Conservation (phyloP, 2,329 filamentous ascomycete genomes). For the Penicillium aurantiogriseum region DNA sequence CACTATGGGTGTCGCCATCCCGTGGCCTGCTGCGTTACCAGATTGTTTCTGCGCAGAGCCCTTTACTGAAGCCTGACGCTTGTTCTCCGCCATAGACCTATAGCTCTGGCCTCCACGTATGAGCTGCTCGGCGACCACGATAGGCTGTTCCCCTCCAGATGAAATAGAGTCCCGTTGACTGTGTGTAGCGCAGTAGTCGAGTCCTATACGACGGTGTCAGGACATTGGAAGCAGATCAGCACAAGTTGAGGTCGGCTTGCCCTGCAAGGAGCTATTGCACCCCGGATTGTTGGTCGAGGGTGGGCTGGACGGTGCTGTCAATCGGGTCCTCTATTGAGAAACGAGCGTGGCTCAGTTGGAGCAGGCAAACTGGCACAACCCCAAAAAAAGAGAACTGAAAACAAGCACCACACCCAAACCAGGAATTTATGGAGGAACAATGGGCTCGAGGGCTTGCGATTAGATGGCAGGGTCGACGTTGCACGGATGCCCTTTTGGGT, state of each 20-base stretch:
- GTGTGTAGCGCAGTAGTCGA: slow-evolving; percentile 1
- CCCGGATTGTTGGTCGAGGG: slow-evolving; percentile 1
- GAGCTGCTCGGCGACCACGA: slow-evolving; percentile 2
- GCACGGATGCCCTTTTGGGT: slow-evolving; percentile 17
- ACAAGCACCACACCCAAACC: slow-evolving; percentile 9
- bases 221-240: slow-evolving; percentile 10
- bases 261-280: slow-evolving; percentile 3
- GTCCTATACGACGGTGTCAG: slow-evolving; percentile 5
- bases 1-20: slow-evolving; percentile 47
- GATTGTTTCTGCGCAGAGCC: slow-evolving; percentile 35
- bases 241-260: neutral
- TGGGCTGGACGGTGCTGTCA: slow-evolving; percentile 3
- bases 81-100: slow-evolving; percentile 55
- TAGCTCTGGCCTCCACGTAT: slow-evolving; percentile 3
- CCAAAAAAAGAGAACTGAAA: slow-evolving; percentile 9
- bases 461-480: slow-evolving; percentile 18
- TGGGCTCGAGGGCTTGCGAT: slow-evolving; percentile 6
- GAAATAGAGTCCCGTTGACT: neutral
- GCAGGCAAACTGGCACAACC: slow-evolving; percentile 5
- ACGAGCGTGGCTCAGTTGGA: slow-evolving; percentile 8
- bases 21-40: slow-evolving; percentile 39
- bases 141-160: neutral
- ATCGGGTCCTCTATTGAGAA: slow-evolving; percentile 7
- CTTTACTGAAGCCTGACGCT: slow-evolving; percentile 57
- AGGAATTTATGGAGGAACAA: slow-evolving; percentile 9